A percentile compares a stretch with the other conserved stretches of the same genome.
phyloP scores from a whole-genome alignment of 1,284 basidiomycete species.

The Caloboletus firmus region DNA sequence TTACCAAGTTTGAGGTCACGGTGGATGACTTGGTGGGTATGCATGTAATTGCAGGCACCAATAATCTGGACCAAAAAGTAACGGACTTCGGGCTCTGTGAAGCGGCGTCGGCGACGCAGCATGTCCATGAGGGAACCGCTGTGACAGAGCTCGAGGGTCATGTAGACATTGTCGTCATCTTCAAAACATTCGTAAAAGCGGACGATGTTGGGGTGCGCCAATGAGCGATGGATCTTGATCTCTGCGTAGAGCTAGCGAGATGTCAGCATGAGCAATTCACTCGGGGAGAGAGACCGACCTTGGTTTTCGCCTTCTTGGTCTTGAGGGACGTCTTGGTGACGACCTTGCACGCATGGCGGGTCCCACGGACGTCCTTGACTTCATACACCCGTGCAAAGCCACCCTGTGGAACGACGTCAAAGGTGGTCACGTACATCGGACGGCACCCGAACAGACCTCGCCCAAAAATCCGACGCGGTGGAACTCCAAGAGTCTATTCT shows the following conservation, averaged over 20 bases:
- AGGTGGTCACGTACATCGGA: not conserved
- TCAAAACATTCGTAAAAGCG: constrained; percentile 94
- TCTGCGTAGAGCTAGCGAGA: constrained; percentile 84
- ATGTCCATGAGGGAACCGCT: constrained; percentile 91
- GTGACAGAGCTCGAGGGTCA: constrained; percentile 91
- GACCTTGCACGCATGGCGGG: constrained; percentile 82
- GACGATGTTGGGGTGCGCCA: constrained; percentile 93
- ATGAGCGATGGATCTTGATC: constrained; percentile 95
- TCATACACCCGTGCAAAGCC: constrained; percentile 91
- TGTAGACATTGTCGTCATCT: constrained; percentile 94
- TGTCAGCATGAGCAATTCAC: constrained; percentile 1
- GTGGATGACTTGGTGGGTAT: constrained; percentile 93
- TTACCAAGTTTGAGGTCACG: constrained; percentile 96
- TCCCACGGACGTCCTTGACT: constrained; percentile 68
- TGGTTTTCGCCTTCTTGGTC: constrained; percentile 91
- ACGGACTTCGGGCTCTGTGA: constrained; percentile 90
- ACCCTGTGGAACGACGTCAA: constrained; percentile 51
- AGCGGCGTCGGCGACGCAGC: constrained; percentile 83
- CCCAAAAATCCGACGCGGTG: constrained; percentile 79
- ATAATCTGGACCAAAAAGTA: constrained; percentile 94
- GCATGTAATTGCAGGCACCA: constrained; percentile 97
- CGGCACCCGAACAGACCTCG: constrained; percentile 56
- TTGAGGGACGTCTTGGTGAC: constrained; percentile 82
- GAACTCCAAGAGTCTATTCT: constrained; percentile 56
- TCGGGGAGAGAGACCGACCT: constrained; percentile 49